Base-by-base conservation (phyloP, 768 basidiomycete genomes). In the Cyclocybe cylindracea region DNA sequence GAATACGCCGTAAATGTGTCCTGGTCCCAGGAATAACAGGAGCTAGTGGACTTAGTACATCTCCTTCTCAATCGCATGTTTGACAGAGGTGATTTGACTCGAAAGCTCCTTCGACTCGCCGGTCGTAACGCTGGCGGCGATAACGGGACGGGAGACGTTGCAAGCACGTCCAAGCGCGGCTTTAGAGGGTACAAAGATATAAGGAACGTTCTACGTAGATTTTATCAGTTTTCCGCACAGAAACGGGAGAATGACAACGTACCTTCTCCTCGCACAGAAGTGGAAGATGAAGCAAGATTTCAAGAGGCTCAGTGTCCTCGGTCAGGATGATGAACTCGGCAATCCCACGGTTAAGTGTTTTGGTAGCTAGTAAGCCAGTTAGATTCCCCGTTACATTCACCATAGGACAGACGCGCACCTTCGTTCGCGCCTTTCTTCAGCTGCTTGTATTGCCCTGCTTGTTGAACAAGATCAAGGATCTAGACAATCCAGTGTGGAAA, bases 381-480 rank as follows among this genome's bases (percentile, higher is more conserved):
- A 24, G 24, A 24, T 24, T 5, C 24, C 24, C 24, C 24, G 24
- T 24, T 24, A 24, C 4, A 24, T 24, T 24, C 24, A 3, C 24
- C 24, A 24, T 24, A 24, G 24, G 24, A 24, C 32, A 46, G 29
- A 13, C 36, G 63, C 78, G 34, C 44, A 91, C 92, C 91, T 83
- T 99, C 97, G 72, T 99, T 99, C 39, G 97, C 97, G 55, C 97
- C 96, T 77, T 98, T 98, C 77, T 98, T 98, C 43, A 98, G 76
- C 71, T 98, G 95, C 75, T 98, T 98, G 78, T 96, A 97, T 71
- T 94, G 89, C n/a, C 84, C 78, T 38, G 96, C 95, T 73, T 96
- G 91, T 68, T 97, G 93, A 32, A 97, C 89, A 51, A 98, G 79
- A 65, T 98, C 96, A 48, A 99, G 82, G 64, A 98, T 97, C 94